Evolutionary conservation across 2,329 filamentous ascomycete species (phyloP).

Genomic region (Cytospora mali): DNA sequence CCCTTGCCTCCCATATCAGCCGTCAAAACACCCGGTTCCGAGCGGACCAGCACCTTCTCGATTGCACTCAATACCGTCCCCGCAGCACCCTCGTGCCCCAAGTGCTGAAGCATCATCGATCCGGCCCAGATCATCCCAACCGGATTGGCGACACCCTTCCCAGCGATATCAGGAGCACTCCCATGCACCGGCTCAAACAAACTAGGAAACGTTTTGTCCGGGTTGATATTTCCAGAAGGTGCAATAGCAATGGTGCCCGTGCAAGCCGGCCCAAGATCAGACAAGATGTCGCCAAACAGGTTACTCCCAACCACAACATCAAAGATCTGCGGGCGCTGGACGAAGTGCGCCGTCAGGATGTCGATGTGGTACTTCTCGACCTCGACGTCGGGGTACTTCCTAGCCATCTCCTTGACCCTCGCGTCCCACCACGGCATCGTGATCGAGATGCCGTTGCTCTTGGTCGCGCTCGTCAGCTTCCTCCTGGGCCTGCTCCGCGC

Average conservation of each 20-base stretch:
- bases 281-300: constrained; percentile 62
- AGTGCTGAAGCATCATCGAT: constrained; percentile 67
- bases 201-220: constrained; percentile 59
- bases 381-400: constrained; percentile 57
- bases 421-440: constrained; percentile 70
- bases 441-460: constrained; percentile 65
- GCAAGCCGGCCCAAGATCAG: constrained; percentile 64
- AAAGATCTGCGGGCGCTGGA: constrained; percentile 56
- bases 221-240: constrained; percentile 65
- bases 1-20: constrained; percentile 61
- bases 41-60: constrained; percentile 56
- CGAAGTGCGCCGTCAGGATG: constrained; percentile 65
- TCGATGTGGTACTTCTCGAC: constrained; percentile 67
- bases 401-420: constrained; percentile 54
- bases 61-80: constrained; percentile 60
- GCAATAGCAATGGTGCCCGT: constrained; percentile 70
- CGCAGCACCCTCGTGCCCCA: constrained; percentile 61
- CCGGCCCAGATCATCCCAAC: constrained; percentile 71
- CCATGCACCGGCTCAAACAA: constrained; percentile 69
- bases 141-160: constrained; percentile 64
- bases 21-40: constrained; percentile 56
- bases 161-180: constrained; percentile 65
- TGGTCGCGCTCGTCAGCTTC: constrained; percentile 65
- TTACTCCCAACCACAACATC: constrained; percentile 67
- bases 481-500: constrained; percentile 57